These are phyloP conservation scores for Salix udensis DNA, from an alignment of 345 rosid species.

Conservation along the genomic window DNA sequence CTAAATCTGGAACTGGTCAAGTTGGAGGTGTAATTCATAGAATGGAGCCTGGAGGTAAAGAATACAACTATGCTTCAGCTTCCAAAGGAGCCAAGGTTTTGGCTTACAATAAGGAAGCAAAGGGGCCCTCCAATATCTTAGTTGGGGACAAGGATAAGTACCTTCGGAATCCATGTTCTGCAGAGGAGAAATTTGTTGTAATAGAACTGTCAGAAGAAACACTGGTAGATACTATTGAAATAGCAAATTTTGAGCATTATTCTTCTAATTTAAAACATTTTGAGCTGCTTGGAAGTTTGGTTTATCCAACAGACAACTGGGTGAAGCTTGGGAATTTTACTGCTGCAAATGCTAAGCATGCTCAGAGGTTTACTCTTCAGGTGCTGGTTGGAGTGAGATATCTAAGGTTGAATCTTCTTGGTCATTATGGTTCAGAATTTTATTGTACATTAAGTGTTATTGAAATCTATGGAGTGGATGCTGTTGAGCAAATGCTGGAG, in stretches of 20 bases:
- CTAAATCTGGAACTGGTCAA: slow-evolving; percentile 59
- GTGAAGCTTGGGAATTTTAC: slow-evolving; percentile 78
- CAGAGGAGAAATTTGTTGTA: slow-evolving; percentile 77
- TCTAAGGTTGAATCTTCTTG: slow-evolving; percentile 62
- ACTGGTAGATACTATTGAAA: slow-evolving; percentile 66
- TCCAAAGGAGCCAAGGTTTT: slow-evolving; percentile 87
- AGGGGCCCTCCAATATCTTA: slow-evolving; percentile 78
- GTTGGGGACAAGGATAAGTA: slow-evolving; percentile 84
- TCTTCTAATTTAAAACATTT: slow-evolving; percentile 83
- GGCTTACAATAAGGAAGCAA: slow-evolving; percentile 85
- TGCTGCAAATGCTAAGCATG: slow-evolving; percentile 73
- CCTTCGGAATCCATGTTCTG: slow-evolving; percentile 88
- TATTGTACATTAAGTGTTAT: slow-evolving; percentile 83
- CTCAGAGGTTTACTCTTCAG: slow-evolving; percentile 58
- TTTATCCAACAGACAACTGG: slow-evolving; percentile 87
- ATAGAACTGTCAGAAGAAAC: slow-evolving; percentile 96
- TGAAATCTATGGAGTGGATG: slow-evolving; percentile 92
- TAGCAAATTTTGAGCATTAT: slow-evolving; percentile 91
- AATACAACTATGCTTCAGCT: slow-evolving; percentile 85
- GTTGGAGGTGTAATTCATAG: slow-evolving; percentile 64
- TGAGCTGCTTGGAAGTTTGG: slow-evolving; percentile 80
- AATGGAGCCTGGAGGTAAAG: slow-evolving; percentile 87
- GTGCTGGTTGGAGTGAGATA: slow-evolving; percentile 90
- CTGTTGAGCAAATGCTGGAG: slow-evolving; percentile 88
- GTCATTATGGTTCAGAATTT: slow-evolving; percentile 86